Evolutionary conservation across 768 basidiomycete species (phyloP).

Genomic region (Macrolepiota fuliginosa): DNA sequence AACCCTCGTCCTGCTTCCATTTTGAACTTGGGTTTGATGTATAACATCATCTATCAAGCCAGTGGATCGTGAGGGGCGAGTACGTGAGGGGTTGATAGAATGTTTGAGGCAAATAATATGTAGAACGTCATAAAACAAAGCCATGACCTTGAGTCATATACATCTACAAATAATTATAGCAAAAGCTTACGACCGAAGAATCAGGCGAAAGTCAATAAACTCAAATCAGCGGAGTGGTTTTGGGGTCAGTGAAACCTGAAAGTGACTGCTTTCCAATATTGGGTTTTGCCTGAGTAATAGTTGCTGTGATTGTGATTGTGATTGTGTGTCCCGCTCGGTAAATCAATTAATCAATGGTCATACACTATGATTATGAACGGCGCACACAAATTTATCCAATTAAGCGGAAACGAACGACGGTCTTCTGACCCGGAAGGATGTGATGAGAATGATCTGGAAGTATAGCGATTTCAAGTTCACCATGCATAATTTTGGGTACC

Average conservation of each 20-base stretch:
- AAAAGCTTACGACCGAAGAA: too few species aligned
- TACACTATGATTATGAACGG: not conserved
- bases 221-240: too few species aligned
- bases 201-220: too few species aligned
- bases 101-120: not conserved
- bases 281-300: not conserved
- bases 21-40: not conserved
- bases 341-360: not conserved
- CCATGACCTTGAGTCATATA: too few species aligned
- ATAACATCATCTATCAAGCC: not conserved
- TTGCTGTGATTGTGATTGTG: not conserved
- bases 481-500: conserved; percentile 33
- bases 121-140: too few species aligned
- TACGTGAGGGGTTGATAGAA: not conserved
- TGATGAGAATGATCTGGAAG: conserved; percentile 52
- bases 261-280: not conserved
- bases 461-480: conserved; percentile 54
- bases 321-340: too few species aligned
- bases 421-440: conserved; percentile 52
- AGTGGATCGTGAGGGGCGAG: not conserved
- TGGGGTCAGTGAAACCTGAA: not conserved
- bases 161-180: too few species aligned
- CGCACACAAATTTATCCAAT: conserved; percentile 33
- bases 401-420: conserved; percentile 50
- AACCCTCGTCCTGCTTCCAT: too few species aligned